These are phyloP conservation scores for Hypericum perforatum DNA, from an alignment of 345 rosid genomes.

Conservation along the genomic window DNA sequence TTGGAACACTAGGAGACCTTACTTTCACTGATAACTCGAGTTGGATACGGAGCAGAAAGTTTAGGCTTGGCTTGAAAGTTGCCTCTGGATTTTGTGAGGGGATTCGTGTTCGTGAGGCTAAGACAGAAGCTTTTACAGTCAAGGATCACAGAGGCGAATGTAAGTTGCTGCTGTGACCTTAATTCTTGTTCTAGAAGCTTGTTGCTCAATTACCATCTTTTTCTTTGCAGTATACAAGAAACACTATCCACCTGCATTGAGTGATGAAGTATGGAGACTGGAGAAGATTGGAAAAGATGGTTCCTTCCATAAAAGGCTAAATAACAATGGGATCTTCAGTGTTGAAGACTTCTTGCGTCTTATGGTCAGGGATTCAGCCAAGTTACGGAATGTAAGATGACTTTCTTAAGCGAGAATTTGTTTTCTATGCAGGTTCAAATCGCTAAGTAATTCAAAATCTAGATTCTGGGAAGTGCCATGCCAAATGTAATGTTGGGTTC, in stretches of 20 bases:
- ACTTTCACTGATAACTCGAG: conserved; percentile 95
- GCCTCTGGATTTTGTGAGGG: conserved; percentile 68
- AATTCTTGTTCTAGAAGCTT: conserved; percentile 6
- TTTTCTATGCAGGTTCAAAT: no score
- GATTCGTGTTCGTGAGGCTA: conserved; percentile 81
- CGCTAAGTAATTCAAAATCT: no score
- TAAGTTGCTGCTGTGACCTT: conserved; percentile 17
- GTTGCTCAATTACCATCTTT: neutral
- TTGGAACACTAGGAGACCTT: conserved; percentile 84
- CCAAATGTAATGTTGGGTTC: conserved; percentile 13
- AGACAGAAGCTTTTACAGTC: conserved; percentile 93
- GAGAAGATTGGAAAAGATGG: conserved; percentile 99
- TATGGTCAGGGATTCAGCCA: conserved; percentile 62
- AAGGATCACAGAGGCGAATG: conserved; percentile 99
- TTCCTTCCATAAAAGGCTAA: conserved; percentile 87
- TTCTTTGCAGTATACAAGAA: conserved; percentile 80
- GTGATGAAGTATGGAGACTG: conserved; percentile 93
- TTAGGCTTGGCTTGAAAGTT: conserved; percentile 85
- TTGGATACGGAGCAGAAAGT: conserved; percentile 96
- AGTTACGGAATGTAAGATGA: conserved; percentile 60
- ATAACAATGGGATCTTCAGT: conserved; percentile 24
- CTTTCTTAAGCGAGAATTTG: no score
- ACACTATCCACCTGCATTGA: conserved; percentile 86
- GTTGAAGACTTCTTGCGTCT: conserved; percentile 83
- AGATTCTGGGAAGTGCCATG: no score